Conservation (phyloP, 805 yeast species). For the Metschnikowia peoriensis region DNA sequence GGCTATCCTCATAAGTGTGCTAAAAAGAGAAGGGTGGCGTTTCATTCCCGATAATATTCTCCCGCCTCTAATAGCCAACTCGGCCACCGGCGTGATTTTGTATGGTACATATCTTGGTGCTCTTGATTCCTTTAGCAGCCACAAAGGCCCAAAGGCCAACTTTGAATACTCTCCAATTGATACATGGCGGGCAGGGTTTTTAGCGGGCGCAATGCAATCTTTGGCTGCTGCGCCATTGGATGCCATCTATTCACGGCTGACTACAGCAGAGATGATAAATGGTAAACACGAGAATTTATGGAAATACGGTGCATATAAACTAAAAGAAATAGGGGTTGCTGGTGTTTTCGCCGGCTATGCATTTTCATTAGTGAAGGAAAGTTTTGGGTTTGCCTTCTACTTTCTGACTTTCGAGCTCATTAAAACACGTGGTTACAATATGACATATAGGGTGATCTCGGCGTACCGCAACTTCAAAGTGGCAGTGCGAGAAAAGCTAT, state of each 20-base stretch:
- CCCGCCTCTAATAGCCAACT: constrained; percentile 87
- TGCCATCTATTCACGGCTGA: constrained; percentile 81
- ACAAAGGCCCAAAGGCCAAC: constrained; percentile 9
- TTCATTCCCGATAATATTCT: constrained; percentile 80
- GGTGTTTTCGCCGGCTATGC: constrained; percentile 91
- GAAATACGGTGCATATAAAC: constrained; percentile 68
- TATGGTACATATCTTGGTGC: constrained; percentile 76
- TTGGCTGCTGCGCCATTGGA: constrained; percentile 91
- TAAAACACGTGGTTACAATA: constrained; percentile 62
- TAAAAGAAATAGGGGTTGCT: constrained; percentile 68
- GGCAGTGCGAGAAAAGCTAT: constrained; percentile 19
- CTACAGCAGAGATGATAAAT: constrained; percentile 67
- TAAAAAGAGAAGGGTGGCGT: constrained; percentile 78
- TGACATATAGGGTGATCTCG: constrained; percentile 45
- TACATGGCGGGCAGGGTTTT: constrained; percentile 74
- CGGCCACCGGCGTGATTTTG: constrained; percentile 82
- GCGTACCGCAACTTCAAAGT: constrained; percentile 42
- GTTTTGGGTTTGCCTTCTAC: constrained; percentile 79
- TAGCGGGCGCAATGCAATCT: constrained; percentile 88
- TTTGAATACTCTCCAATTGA: constrained; percentile 37
- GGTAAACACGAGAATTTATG: constrained; percentile 71
- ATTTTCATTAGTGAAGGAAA: constrained; percentile 75
- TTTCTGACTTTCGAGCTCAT: constrained; percentile 78
- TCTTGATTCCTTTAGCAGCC: constrained; percentile 32
- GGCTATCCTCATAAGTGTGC: constrained; percentile 69